Evolutionary conservation across 2,329 filamentous ascomycete species (phyloP).

Genomic region (Sporothrix luriei): DNA sequence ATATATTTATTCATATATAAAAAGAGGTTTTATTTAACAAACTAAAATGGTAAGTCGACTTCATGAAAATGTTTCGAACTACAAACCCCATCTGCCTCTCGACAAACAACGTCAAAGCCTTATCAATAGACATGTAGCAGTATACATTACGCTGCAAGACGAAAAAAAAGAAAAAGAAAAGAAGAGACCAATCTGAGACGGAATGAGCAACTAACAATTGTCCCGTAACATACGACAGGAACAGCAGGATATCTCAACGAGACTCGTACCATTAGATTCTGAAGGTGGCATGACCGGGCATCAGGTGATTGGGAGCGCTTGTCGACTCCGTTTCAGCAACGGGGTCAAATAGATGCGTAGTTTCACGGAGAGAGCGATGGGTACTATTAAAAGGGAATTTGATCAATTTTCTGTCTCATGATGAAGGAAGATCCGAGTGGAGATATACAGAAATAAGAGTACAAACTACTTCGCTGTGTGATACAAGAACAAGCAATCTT

Average conservation of each 20-base stretch:
- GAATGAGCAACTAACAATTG: not conserved
- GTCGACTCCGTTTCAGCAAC: not conserved
- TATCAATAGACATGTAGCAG: too few species aligned
- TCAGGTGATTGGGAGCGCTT: not conserved
- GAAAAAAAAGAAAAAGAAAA: too few species aligned
- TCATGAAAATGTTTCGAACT: too few species aligned
- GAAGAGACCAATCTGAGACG: too few species aligned
- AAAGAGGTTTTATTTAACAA: too few species aligned
- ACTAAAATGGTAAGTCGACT: too few species aligned
- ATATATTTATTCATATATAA: too few species aligned
- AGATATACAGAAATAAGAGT: not conserved
- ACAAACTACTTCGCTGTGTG: not conserved
- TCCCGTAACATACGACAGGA: not conserved
- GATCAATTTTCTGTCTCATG: not conserved
- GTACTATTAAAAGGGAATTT: not conserved
- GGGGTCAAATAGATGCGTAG: not conserved
- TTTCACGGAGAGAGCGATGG: not conserved
- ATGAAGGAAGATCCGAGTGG: not conserved
- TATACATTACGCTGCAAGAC: too few species aligned
- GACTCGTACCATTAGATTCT: not conserved
- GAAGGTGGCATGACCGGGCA: not conserved
- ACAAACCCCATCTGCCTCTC: too few species aligned
- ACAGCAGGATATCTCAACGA: not conserved
- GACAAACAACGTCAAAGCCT: too few species aligned
- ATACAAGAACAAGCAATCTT: slow-evolving; percentile 1